A percentile compares a stretch with the other conserved stretches of the same genome.
phyloP scores from a whole-genome alignment of 179 eudicot species.

The Silene noctiflora region DNA sequence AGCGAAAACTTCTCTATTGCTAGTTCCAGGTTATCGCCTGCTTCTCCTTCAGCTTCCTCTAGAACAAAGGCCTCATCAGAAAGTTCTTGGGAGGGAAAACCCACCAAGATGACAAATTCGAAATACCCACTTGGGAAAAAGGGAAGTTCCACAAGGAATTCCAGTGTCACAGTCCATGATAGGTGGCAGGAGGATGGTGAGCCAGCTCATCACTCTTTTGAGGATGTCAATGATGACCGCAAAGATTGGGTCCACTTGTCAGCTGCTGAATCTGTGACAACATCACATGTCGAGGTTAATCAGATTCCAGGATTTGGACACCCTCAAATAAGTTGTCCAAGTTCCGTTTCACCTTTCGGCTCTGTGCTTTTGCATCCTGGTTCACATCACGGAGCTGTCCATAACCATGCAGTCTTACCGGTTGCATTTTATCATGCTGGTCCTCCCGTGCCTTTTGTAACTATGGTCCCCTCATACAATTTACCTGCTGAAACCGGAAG shows the following conservation, averaged over 20 bases:
- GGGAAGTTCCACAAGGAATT: slow-evolving; percentile 20
- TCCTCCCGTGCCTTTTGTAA: slow-evolving; percentile 40
- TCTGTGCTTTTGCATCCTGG: slow-evolving; percentile 36
- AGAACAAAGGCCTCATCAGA: slow-evolving; percentile 41
- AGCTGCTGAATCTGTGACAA: slow-evolving; percentile 30
- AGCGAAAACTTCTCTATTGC: slow-evolving; percentile 26
- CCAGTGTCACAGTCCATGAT: slow-evolving; percentile 10
- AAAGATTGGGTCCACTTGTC: slow-evolving; percentile 31
- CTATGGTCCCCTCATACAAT: slow-evolving; percentile 42
- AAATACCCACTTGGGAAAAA: slow-evolving; percentile 27
- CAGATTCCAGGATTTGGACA: slow-evolving; percentile 30
- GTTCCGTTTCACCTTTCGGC: slow-evolving; percentile 34
- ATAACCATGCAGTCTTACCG: slow-evolving; percentile 36
- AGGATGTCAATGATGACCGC: slow-evolving; percentile 20
- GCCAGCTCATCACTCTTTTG: slow-evolving; percentile 21
- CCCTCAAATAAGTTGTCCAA: slow-evolving; percentile 34
- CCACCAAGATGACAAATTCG: slow-evolving; percentile 26
- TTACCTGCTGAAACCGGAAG: slow-evolving; percentile 31
- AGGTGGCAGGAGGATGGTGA: slow-evolving; percentile 28
- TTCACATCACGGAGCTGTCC: slow-evolving; percentile 29
- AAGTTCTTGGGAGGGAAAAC: slow-evolving; percentile 44
- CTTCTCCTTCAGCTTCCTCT: slow-evolving; percentile 31
- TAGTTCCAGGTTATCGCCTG: slow-evolving; percentile 31
- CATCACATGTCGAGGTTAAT: slow-evolving; percentile 24
- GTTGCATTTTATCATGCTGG: slow-evolving; percentile 48